Evolutionary conservation across 176 grass and related monocot species (phyloP), one percentile per base, ranked within the genome.

Genomic region (Eremochloa ophiuroides): DNA sequence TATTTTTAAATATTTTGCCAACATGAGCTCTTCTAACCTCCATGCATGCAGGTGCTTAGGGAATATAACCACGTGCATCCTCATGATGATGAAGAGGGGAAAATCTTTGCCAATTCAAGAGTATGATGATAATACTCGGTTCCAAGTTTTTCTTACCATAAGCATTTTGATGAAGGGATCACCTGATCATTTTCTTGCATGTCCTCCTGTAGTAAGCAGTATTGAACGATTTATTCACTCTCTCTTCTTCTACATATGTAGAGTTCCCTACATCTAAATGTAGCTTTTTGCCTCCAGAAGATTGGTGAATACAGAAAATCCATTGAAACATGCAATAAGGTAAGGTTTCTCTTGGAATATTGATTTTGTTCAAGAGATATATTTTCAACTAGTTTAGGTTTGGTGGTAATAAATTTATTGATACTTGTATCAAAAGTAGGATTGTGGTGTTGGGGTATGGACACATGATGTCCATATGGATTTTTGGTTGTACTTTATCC

Each of bases 21-120:
- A 75, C 10, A 53, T 66, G 69, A 23, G 62, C 50, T 78, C 53
- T 74, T 84, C 5, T 69, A 66, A 51, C 62, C 71, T 78, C 68
- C 62, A 17, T 78, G 27, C 42, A 12, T 80, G 33, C 82, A 99
- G 93, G 83, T 99, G 72, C 86, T 99, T 89, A 83, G 93, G 64
- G 96, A 99, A 82, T 99, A 95, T 84, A 99, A 93, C 59, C 96
- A 99, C 43, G 96, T 99, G 44, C 94, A 99, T 89, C 96, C 96
- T 62, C 87, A 95, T 83, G 91, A 99, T 76, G 93, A 99, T 16
- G 91, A 95, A 30, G 96, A 95, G 28, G 96, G 96, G 33, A 99
- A 99, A 80, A 90, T 99, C 65, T 95, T 95, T 86, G 84, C 88
- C n/a, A 95, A 88, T 90, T 95, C 96, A 86, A 99, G 96, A 84